Percentiles rank a stretch among this genome's conserved stretches.
Evolutionary conservation across 2,329 filamentous ascomycete genomes (phyloP).

Genomic region (Pseudogymnoascus sp.): DNA sequence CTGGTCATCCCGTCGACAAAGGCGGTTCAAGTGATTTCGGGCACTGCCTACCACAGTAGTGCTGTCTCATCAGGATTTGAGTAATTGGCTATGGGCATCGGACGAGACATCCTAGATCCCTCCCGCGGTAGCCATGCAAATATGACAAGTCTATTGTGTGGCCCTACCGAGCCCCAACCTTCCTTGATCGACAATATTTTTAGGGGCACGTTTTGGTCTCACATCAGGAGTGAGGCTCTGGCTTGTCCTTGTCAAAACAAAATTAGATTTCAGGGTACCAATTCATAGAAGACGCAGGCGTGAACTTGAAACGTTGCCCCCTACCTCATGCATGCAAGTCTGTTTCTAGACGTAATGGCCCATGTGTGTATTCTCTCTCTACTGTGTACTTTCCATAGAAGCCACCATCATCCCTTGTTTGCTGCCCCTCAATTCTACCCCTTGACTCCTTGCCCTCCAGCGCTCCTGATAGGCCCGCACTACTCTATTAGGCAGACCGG

Average conservation of each 20-base stretch:
- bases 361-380: not conserved
- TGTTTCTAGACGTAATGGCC: not conserved
- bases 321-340: not conserved
- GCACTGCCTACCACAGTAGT: not conserved
- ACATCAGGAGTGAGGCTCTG: not conserved
- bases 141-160: constrained; percentile 3
- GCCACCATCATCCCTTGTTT: not conserved
- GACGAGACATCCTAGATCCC: not conserved
- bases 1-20: not conserved
- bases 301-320: not conserved
- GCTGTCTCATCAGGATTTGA: not conserved
- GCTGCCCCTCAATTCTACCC: not conserved
- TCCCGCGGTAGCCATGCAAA: not conserved
- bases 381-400: not conserved
- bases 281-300: not conserved
- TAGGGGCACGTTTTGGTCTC: not conserved
- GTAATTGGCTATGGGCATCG: not conserved
- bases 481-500: not conserved
- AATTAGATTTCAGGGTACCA: not conserved
- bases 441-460: not conserved
- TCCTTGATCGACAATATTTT: not conserved
- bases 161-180: not conserved
- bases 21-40: not conserved
- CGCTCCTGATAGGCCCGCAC: not conserved
- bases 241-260: not conserved